Evolutionary conservation across 495 filamentous ascomycete species (phyloP).

Genomic region (Talaromyces adpressus): DNA sequence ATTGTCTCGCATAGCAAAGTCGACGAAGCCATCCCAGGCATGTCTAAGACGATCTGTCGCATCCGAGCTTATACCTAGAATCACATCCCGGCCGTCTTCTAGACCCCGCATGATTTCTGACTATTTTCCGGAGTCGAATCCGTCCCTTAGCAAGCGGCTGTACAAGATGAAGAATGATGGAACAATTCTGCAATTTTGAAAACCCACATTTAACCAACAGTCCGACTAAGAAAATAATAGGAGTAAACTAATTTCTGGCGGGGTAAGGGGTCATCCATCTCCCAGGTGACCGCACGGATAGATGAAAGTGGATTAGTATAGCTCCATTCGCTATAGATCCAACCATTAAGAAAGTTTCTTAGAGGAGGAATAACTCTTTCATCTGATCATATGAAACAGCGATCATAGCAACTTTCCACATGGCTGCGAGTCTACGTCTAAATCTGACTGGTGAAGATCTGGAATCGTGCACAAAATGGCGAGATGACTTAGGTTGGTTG

Average conservation of each 20-base stretch:
- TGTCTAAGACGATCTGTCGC: slow-evolving; percentile 28
- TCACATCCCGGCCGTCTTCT: slow-evolving; percentile 19
- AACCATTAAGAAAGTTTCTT: not conserved
- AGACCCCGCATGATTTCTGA: slow-evolving; percentile 24
- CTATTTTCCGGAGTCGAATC: not conserved
- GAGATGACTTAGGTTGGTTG: not conserved
- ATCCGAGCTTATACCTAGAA: slow-evolving; percentile 23
- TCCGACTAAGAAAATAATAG: not conserved
- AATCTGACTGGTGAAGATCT: not conserved
- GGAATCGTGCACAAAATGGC: not conserved
- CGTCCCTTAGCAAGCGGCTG: not conserved
- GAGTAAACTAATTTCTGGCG: not conserved
- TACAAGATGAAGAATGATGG: not conserved
- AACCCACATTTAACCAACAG: not conserved
- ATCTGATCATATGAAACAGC: not conserved
- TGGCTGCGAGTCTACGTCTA: not conserved
- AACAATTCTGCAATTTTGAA: not conserved
- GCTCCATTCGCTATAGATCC: not conserved
- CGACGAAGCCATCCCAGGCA: slow-evolving; percentile 55
- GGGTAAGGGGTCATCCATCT: not conserved
- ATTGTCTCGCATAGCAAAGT: slow-evolving; percentile 68
- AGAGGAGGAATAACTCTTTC: not conserved
- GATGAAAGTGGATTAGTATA: not conserved
- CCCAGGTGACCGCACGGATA: not conserved
- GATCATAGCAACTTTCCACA: not conserved